phyloP scores from a whole-genome alignment of 2,329 filamentous ascomycete genomes.

The Trichoderma sp. region DNA sequence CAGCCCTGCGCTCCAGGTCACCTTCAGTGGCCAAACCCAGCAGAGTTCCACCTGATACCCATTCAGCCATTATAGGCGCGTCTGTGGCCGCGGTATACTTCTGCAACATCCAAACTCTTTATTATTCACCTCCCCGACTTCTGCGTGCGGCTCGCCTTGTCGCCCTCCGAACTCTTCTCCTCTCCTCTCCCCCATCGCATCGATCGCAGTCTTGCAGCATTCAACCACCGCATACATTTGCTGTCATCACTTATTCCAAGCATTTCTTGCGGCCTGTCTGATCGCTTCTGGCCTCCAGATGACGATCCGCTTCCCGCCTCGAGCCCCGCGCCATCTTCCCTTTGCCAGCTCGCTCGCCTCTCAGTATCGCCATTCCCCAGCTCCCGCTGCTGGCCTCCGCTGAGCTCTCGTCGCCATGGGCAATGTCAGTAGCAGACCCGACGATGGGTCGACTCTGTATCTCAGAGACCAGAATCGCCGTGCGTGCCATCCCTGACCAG shows the following conservation, averaged over 20 bases:
- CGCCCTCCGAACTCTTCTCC: not conserved
- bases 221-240: conserved; percentile 20
- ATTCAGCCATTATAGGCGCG: conserved; percentile 3
- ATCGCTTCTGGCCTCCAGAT: conserved; percentile 24
- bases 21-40: not conserved
- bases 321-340: conserved; percentile 28
- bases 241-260: conserved; percentile 23
- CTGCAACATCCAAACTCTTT: conserved; percentile 9
- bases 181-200: not conserved
- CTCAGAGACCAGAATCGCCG: conserved; percentile 89
- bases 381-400: conserved; percentile 3
- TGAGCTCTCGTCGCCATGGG: conserved; percentile 65
- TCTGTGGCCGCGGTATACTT: conserved; percentile 18
- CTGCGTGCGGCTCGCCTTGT: not conserved
- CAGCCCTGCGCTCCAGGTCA: not conserved
- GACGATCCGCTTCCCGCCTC: conserved; percentile 26
- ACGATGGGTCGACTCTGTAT: conserved; percentile 77
- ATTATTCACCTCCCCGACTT: conserved; percentile 7
- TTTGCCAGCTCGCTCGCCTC: conserved; percentile 17
- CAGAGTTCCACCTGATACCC: not conserved
- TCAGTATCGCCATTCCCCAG: conserved; percentile 17
- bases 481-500: conserved; percentile 46
- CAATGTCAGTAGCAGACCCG: conserved; percentile 82
- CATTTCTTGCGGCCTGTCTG: conserved; percentile 20
- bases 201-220: not conserved